A percentile compares a stretch with the other conserved stretches of the same genome.
These are phyloP conservation scores for Ceratobasidium sp. DNA, from an alignment of 1,284 basidiomycete genomes.

Conservation along the genomic window DNA sequence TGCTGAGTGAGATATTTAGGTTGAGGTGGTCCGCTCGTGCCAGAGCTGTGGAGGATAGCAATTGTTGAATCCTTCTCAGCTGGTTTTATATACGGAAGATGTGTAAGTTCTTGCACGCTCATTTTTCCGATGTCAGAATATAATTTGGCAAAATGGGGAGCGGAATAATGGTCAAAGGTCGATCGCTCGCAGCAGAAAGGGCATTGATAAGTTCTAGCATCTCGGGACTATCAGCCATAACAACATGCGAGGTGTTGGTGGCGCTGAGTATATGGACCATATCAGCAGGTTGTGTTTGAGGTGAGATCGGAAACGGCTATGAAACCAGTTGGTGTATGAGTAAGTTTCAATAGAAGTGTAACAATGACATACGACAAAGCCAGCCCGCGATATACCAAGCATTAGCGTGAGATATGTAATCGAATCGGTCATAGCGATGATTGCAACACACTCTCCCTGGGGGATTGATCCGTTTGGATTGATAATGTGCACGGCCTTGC, in stretches of 20 bases:
- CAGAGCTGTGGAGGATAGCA: constrained; percentile 19
- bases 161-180: background rate
- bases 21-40: constrained; percentile 11
- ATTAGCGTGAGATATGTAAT: background rate
- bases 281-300: background rate
- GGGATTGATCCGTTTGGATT: background rate
- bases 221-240: background rate
- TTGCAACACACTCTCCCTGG: background rate
- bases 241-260: background rate
- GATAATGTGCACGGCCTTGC: background rate
- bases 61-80: background rate
- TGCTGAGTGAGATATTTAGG: background rate
- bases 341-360: background rate
- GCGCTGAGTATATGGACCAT: background rate
- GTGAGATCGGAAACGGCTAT: constrained; percentile 5
- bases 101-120: background rate
- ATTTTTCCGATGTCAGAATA: background rate
- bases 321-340: no score
- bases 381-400: background rate
- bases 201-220: background rate
- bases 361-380: background rate
- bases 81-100: background rate
- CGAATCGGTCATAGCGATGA: background rate
- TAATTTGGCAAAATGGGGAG: background rate
- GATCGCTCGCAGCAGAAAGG: background rate